A percentile compares a stretch with the other conserved stretches of the same genome.
These are phyloP conservation scores for Pezicula carpinea DNA, from an alignment of 2,329 filamentous ascomycete genomes.

Conservation along the genomic window DNA sequence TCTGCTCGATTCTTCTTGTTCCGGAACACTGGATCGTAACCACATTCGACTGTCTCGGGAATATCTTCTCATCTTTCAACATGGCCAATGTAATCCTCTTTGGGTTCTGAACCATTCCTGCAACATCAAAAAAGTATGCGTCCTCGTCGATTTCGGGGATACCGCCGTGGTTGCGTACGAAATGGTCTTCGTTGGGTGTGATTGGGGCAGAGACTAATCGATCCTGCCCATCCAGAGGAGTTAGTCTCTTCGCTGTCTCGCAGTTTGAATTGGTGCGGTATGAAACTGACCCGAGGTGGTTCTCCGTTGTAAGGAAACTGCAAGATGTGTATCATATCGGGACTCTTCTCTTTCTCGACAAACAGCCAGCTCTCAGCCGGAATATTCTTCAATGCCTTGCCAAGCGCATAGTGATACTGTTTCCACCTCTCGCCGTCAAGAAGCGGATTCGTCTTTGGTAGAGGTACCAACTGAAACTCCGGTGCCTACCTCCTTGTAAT, in stretches of 20 bases:
- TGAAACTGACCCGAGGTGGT: slow-evolving; percentile 38
- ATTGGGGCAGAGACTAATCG: slow-evolving; percentile 50
- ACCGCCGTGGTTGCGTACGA: slow-evolving; percentile 68
- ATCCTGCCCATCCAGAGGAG: slow-evolving; percentile 24
- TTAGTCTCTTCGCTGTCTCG: neutral
- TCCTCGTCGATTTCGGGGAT: slow-evolving; percentile 60
- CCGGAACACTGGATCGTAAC: slow-evolving; percentile 66
- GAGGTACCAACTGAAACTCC: slow-evolving; percentile 50
- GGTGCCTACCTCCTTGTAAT: slow-evolving; percentile 27
- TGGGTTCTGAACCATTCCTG: slow-evolving; percentile 16
- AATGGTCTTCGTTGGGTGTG: slow-evolving; percentile 59
- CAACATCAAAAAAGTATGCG: slow-evolving; percentile 13
- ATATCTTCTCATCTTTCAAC: slow-evolving; percentile 16
- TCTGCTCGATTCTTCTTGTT: slow-evolving; percentile 66
- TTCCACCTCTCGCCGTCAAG: slow-evolving; percentile 54
- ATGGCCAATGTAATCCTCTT: slow-evolving; percentile 15
- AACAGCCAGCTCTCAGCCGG: slow-evolving; percentile 55
- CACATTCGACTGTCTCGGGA: slow-evolving; percentile 33
- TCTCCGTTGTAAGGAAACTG: slow-evolving; percentile 64
- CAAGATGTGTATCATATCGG: slow-evolving; percentile 56
- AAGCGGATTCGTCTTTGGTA: slow-evolving; percentile 54
- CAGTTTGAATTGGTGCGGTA: neutral
- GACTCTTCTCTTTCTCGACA: slow-evolving; percentile 52
- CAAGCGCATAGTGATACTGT: slow-evolving; percentile 51
- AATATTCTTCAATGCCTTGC: slow-evolving; percentile 38